Conservation (phyloP, 1,139 yeast genomes). For the Blastobotrys persicus region DNA sequence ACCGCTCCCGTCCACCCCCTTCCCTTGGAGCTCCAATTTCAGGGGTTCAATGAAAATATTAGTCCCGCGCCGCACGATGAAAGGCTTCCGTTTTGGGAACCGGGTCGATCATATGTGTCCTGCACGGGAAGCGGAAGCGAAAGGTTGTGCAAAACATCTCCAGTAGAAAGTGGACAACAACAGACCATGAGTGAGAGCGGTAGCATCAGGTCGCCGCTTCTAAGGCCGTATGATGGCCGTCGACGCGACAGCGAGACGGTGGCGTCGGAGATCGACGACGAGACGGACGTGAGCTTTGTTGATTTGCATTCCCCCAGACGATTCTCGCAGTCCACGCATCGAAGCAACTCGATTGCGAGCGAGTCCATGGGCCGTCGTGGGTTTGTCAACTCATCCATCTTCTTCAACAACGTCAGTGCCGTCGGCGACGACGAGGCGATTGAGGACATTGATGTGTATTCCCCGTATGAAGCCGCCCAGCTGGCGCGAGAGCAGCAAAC, state of each 20-base stretch:
- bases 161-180: background rate
- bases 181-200: background rate
- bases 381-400: constrained; percentile 27
- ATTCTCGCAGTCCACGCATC: constrained; percentile 23
- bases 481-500: constrained; percentile 34
- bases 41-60: background rate
- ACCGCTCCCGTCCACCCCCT: no score
- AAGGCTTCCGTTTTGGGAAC: background rate
- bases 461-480: constrained; percentile 26
- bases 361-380: constrained; percentile 39
- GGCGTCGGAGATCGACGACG: background rate
- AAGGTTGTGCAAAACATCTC: no score
- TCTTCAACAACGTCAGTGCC: constrained; percentile 14
- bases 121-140: no score
- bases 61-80: background rate
- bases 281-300: constrained; percentile 9
- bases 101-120: background rate
- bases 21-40: no score
- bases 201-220: background rate
- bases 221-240: background rate
- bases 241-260: background rate
- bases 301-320: constrained; percentile 23
- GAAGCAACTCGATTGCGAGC: constrained; percentile 18
- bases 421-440: constrained; percentile 14
- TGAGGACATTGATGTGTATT: constrained; percentile 24